A percentile compares a stretch with the other conserved stretches of the same genome.
Conservation (phyloP, 2,329 filamentous ascomycete genomes). For the Diaporthe ilicicola region DNA sequence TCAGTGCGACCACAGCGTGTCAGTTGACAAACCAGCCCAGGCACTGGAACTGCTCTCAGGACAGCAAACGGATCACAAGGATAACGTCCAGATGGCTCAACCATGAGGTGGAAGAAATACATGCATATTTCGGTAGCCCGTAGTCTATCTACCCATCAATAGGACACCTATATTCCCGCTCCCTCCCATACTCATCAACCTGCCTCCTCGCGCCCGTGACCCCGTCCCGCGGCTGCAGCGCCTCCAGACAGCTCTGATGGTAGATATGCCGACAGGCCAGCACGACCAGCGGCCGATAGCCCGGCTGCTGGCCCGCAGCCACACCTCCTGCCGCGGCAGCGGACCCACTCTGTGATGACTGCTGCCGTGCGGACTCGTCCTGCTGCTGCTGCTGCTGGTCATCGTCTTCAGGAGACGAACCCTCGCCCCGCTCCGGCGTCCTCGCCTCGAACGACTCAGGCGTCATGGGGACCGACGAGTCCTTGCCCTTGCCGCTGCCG, state of each 20-base stretch:
- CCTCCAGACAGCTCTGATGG: constrained; percentile 74
- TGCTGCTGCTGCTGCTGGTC: constrained; percentile 40
- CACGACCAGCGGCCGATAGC: constrained; percentile 72
- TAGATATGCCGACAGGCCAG: constrained; percentile 77
- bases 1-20: not conserved
- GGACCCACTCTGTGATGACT: not conserved
- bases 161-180: constrained; percentile 63
- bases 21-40: not conserved
- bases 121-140: not conserved
- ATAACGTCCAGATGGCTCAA: not conserved
- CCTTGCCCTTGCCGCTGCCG: constrained; percentile 48
- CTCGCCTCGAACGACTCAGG: constrained; percentile 31
- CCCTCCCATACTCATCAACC: constrained; percentile 50
- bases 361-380: constrained; percentile 42
- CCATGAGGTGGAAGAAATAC: not conserved
- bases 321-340: constrained; percentile 47
- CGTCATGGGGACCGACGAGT: constrained; percentile 30
- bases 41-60: not conserved
- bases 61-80: not conserved
- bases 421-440: constrained; percentile 23
- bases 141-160: constrained; percentile 57
- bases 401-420: constrained; percentile 47
- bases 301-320: constrained; percentile 52
- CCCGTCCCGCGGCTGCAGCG: constrained; percentile 61
- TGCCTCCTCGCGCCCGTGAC: constrained; percentile 52